Evolutionary conservation across 176 grass and related monocot species (phyloP).

Genomic region (Typha latifolia): DNA sequence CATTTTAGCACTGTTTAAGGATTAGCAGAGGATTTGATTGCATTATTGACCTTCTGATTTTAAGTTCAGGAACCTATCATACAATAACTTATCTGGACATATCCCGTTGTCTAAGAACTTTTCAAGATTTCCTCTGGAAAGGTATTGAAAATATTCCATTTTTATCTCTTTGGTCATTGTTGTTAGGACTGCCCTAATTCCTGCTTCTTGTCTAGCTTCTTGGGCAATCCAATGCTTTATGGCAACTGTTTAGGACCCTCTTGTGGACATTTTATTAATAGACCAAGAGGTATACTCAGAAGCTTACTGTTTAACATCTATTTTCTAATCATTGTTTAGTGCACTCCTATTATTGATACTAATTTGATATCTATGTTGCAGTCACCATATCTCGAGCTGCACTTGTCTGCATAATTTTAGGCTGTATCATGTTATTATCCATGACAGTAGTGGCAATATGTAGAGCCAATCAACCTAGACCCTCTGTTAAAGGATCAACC

Average conservation of each 20-base stretch:
- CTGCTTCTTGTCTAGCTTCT: constrained; percentile 42
- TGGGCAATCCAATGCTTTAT: constrained; percentile 67
- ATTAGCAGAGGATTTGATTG: not conserved
- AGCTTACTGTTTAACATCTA: not conserved
- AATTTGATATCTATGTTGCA: constrained; percentile 16
- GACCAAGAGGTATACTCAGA: constrained; percentile 49
- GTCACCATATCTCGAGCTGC: constrained; percentile 60
- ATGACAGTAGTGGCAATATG: constrained; percentile 66
- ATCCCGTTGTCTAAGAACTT: constrained; percentile 67
- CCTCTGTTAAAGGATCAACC: constrained; percentile 52
- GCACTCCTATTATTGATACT: not conserved
- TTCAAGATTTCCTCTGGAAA: constrained; percentile 78
- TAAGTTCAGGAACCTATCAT: constrained; percentile 79
- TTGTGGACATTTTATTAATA: constrained; percentile 35
- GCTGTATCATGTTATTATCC: constrained; percentile 61
- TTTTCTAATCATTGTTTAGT: not conserved
- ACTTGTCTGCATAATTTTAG: constrained; percentile 68
- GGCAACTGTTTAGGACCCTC: constrained; percentile 43
- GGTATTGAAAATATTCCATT: constrained; percentile 27
- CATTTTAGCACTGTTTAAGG: constrained; percentile 11
- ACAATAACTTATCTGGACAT: constrained; percentile 84
- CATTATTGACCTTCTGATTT: constrained; percentile 15
- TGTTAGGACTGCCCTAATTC: not conserved
- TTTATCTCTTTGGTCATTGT: not conserved
- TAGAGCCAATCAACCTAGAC: constrained; percentile 68